Evolutionary conservation across 192 early-diverging fungal species (phyloP).

Genomic region (Globomyces pollinis-pini): DNA sequence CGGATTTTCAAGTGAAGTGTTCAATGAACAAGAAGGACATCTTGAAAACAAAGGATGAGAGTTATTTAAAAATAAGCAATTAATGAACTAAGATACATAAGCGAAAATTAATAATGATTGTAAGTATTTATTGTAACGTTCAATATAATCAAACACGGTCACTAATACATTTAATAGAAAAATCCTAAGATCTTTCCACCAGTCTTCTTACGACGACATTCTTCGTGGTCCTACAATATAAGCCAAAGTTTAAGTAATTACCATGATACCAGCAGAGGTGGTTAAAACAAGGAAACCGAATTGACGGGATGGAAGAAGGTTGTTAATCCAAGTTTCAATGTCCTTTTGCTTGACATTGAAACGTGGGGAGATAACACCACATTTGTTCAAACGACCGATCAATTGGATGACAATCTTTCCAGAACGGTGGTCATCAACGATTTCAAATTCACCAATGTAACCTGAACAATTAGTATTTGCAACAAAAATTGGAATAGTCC

Average conservation of each 20-base stretch:
- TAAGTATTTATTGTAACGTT: background rate
- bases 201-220: constrained; percentile 92
- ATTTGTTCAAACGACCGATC: constrained; percentile 98
- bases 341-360: constrained; percentile 93
- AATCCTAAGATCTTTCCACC: constrained; percentile 98
- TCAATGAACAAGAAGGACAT: too few relatives aligned
- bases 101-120: background rate
- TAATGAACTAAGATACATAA: too few relatives aligned
- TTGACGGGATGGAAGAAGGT: constrained; percentile 97
- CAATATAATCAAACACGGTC: too few relatives aligned
- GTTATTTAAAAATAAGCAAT: too few relatives aligned
- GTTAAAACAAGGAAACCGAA: constrained; percentile 89
- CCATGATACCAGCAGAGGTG: constrained; percentile 96
- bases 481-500: too few relatives aligned
- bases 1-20: too few relatives aligned
- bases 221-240: constrained; percentile 99
- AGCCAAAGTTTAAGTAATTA: too few relatives aligned
- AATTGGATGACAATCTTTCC: constrained; percentile 99
- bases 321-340: constrained; percentile 94
- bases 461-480: constrained; percentile 45
- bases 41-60: too few relatives aligned
- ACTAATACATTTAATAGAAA: constrained; percentile 67
- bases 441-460: constrained; percentile 99
- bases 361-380: constrained; percentile 97
- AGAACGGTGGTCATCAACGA: constrained; percentile 94